Conservation (phyloP, 2,329 filamentous ascomycete species). For the Cordyceps farinosa region DNA sequence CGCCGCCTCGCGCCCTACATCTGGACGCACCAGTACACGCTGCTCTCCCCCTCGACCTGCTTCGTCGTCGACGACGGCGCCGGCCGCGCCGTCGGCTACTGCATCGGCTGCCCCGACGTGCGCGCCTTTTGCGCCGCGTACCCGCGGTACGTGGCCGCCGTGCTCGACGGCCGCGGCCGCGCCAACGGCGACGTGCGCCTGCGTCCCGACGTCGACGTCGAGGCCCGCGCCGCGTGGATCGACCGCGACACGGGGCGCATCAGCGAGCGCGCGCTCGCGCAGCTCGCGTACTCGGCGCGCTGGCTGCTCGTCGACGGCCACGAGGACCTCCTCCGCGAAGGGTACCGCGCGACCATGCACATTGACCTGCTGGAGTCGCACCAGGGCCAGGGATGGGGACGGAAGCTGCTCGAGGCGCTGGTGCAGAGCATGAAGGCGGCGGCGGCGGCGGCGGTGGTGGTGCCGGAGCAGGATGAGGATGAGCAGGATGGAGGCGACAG, state of each 20-base stretch:
- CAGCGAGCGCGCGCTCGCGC: conserved; percentile 33
- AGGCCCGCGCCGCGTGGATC: conserved; percentile 31
- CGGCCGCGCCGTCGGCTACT: conserved; percentile 46
- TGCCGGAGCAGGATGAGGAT: background rate
- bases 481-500: background rate
- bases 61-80: conserved; percentile 47
- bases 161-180: conserved; percentile 29
- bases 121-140: conserved; percentile 37
- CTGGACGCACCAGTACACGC: conserved; percentile 50
- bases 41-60: conserved; percentile 42
- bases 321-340: conserved; percentile 30
- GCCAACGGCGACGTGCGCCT: conserved; percentile 12
- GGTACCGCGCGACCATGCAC: conserved; percentile 46
- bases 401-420: conserved; percentile 39
- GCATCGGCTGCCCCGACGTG: conserved; percentile 45
- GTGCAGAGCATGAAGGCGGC: conserved; percentile 35
- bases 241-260: conserved; percentile 24
- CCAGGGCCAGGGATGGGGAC: conserved; percentile 44
- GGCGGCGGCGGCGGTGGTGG: conserved; percentile 4
- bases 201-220: conserved; percentile 17
- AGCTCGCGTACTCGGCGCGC: conserved; percentile 39
- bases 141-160: conserved; percentile 33
- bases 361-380: conserved; percentile 43
- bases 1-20: conserved; percentile 43
- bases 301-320: conserved; percentile 39